Percentiles rank a stretch among this genome's conserved stretches.
phyloP scores from a whole-genome alignment of 2,329 filamentous ascomycete species.

The Sporothrix brasiliensis region DNA sequence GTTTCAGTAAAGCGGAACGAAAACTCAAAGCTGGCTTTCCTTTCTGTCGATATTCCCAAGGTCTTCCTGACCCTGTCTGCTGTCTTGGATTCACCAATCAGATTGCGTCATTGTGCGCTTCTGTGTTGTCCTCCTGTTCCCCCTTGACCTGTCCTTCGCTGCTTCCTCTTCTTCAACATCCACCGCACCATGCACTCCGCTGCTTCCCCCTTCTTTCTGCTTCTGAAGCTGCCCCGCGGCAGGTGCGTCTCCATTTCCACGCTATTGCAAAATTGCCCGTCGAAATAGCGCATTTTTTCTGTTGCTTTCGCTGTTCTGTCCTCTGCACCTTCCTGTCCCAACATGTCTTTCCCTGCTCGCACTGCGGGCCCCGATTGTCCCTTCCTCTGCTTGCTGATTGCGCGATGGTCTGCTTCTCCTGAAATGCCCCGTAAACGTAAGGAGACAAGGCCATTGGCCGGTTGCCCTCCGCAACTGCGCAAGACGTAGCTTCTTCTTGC shows the following conservation, averaged over 20 bases:
- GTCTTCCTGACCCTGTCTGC: too few relatives aligned
- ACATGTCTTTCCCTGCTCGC: not conserved
- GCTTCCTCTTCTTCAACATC: slow-evolving; percentile 9
- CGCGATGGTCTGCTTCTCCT: not conserved
- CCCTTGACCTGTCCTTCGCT: not conserved
- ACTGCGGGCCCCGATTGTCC: not conserved
- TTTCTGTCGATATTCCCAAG: too few relatives aligned
- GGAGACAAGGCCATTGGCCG: slow-evolving; percentile 16
- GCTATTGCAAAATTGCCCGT: not conserved
- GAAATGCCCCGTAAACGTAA: not conserved
- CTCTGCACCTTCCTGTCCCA: slow-evolving; percentile 22
- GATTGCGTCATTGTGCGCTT: not conserved
- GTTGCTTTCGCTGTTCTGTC: not conserved
- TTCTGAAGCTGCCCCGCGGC: slow-evolving; percentile 24
- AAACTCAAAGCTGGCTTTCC: too few relatives aligned
- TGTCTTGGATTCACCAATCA: slow-evolving; percentile 11
- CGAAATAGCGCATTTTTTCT: slow-evolving; percentile 19
- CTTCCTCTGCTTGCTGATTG: slow-evolving; percentile 1
- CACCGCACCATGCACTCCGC: slow-evolving; percentile 4
- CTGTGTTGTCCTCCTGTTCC: not conserved
- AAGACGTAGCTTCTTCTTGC: slow-evolving; percentile 21
- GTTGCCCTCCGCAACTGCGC: slow-evolving; percentile 27
- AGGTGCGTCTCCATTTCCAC: slow-evolving; percentile 2
- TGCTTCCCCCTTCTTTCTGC: slow-evolving; percentile 16
- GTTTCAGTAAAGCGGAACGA: not conserved